Conservation (phyloP, 208 protist species). For the Trypanosoma melophagium region DNA sequence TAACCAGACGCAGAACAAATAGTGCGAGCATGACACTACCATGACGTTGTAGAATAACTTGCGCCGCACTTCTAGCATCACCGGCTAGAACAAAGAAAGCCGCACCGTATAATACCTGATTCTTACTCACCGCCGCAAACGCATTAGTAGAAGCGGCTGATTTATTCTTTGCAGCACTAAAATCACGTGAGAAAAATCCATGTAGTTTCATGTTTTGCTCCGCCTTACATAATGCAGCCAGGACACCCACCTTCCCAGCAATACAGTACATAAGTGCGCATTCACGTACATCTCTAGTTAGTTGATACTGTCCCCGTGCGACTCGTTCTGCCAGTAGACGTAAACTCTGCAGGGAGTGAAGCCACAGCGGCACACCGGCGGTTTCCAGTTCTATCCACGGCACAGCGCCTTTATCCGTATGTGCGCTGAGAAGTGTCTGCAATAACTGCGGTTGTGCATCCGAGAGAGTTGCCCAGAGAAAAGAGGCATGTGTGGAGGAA, state of each 20-base stretch:
- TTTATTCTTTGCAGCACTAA: slow-evolving; percentile 61
- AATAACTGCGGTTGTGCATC: slow-evolving; percentile 25
- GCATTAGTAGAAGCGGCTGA: slow-evolving; percentile 89
- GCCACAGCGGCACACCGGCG: slow-evolving; percentile 69
- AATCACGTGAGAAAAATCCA: slow-evolving; percentile 92
- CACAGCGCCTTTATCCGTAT: slow-evolving; percentile 12
- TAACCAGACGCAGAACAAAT: slow-evolving; percentile 68
- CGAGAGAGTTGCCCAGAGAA: slow-evolving; percentile 28
- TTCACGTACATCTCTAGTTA: slow-evolving; percentile 65
- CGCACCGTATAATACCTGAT: slow-evolving; percentile 79
- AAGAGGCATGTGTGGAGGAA: slow-evolving; percentile 43
- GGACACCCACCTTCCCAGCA: slow-evolving; percentile 73
- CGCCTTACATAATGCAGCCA: slow-evolving; percentile 91
- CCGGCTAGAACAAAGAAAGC: slow-evolving; percentile 94
- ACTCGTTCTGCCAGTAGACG: slow-evolving; percentile 72
- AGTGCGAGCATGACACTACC: slow-evolving; percentile 68
- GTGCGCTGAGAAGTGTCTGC: slow-evolving; percentile 6
- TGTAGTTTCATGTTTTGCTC: slow-evolving; percentile 72
- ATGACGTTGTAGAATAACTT: slow-evolving; percentile 83
- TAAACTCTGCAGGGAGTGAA: slow-evolving; percentile 49
- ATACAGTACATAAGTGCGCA: slow-evolving; percentile 91
- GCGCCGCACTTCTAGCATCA: slow-evolving; percentile 76
- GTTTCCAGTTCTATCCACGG: slow-evolving; percentile 69
- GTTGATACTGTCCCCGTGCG: slow-evolving; percentile 72
- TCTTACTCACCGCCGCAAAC: slow-evolving; percentile 88